A percentile compares a stretch with the other conserved stretches of the same genome.
Evolutionary conservation across 495 filamentous ascomycete genomes (phyloP).

Genomic region (Neohortaea acidophila): DNA sequence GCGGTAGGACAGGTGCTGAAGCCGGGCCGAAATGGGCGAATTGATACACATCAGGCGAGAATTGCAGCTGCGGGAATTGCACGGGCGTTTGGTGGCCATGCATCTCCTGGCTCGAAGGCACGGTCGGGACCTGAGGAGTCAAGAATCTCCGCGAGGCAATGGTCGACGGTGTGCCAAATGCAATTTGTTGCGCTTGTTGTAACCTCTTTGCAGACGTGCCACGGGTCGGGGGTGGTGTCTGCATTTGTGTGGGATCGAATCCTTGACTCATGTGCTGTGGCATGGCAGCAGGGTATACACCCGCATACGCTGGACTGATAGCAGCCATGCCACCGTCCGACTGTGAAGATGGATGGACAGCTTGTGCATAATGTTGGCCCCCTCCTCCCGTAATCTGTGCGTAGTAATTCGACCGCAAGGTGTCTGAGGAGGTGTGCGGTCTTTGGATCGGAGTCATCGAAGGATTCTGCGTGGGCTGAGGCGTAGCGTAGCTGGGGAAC

Average conservation of each 20-base stretch:
- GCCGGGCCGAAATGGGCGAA: constrained; percentile 57
- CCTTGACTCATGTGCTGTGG: constrained; percentile 15
- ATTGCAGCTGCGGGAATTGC: constrained; percentile 40
- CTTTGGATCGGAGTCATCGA: constrained; percentile 19
- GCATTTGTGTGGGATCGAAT: constrained; percentile 38
- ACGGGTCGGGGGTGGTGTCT: constrained; percentile 51
- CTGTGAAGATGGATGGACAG: too few species aligned
- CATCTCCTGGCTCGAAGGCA: constrained; percentile 27
- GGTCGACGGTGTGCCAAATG: constrained; percentile 25
- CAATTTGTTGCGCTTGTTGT: constrained; percentile 22
- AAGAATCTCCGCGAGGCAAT: constrained; percentile 29
- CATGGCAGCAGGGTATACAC: constrained; percentile 1
- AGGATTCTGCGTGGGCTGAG: constrained; percentile 21
- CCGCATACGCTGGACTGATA: constrained; percentile 11
- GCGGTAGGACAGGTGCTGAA: constrained; percentile 48
- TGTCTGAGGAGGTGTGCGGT: constrained; percentile 17
- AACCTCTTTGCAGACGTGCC: constrained; percentile 32
- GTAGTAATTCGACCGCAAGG: constrained; percentile 11
- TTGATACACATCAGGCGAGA: constrained; percentile 52
- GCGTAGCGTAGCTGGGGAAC: constrained; percentile 23
- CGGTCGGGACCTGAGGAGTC: constrained; percentile 33
- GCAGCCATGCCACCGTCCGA: constrained; percentile 26
- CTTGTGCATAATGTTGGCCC: constrained; percentile 1
- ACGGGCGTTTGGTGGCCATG: constrained; percentile 20
- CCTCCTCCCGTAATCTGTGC: constrained; percentile 3